Evolutionary conservation across 768 basidiomycete genomes (phyloP), one percentile per base, ranked within the genome.

Genomic region (Boletus insuetus): DNA sequence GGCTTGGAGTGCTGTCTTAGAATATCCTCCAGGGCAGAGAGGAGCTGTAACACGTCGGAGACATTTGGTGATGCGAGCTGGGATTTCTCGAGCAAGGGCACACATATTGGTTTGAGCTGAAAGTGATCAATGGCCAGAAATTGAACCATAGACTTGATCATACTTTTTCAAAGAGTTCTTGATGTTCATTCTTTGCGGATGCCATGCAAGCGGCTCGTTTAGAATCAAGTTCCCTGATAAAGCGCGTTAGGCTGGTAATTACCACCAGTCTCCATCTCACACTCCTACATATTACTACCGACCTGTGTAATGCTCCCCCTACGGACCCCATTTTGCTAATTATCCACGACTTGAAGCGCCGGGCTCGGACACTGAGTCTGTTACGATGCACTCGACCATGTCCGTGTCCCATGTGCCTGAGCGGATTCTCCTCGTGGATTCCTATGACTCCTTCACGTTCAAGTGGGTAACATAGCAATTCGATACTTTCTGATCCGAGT

Each of bases 381-480:
- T 34, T 8, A 2, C 1, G 12, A 8, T 24, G 24, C 24, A 24
- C 51, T 24, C 54, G 53, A 56, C 45, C 55, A 24, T 24, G 29
- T 46, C 56, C 51, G 72, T 75, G 71, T 56, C 63, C 39, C 41
- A 56, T 38, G 63, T 49, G 17, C 53, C 60, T 17, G 82, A 83
- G 43, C 77, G 81, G 49, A 74, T 93, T 45, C 76, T 92, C 31
- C 75, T 93, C 44, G 77, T 92, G 31, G 91, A 91, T 67, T 92
- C 90, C 0, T 91, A 92, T 60, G 91, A 92, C 69, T 91, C 90
- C 2, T 93, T 92, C 70, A 89, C 91, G n/a, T 81, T 82, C 81
- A 93, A 92, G 90, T 91, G 52, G 54, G 86, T 77, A n/a, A 3
- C 8, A 42, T 24, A 34, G 13, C 22, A 6, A 19, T 55, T 39